Evolutionary conservation across 805 yeast species (phyloP).

Genomic region (Starmerella powellii): DNA sequence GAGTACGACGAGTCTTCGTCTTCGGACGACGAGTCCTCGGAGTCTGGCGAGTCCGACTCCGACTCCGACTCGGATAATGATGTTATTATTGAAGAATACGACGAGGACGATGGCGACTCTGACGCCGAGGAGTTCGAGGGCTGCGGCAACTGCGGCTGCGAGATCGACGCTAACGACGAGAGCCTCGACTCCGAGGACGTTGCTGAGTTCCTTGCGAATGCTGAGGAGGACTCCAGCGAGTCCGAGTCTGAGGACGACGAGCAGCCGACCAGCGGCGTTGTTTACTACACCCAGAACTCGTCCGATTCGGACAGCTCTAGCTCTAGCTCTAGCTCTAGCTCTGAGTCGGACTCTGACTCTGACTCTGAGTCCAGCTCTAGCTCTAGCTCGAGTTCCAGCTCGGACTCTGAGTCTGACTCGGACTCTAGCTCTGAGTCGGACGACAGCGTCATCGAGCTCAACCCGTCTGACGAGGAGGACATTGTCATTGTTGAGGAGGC

Average conservation of each 20-base stretch:
- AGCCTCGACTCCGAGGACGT: conserved; percentile 22
- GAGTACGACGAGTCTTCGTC: background rate
- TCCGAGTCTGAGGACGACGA: conserved; percentile 11
- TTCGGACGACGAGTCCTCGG: conserved; percentile 1
- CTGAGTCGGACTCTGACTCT: conserved; percentile 10
- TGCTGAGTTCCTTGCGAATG: conserved; percentile 19
- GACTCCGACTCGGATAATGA: conserved; percentile 19
- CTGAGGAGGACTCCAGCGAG: conserved; percentile 13
- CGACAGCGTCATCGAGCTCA: conserved; percentile 16
- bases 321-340: conserved; percentile 9
- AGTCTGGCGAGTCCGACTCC: conserved; percentile 6
- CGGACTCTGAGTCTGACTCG: conserved; percentile 18
- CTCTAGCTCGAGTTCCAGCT: conserved; percentile 4
- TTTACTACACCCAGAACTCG: conserved; percentile 12
- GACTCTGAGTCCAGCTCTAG: conserved; percentile 2
- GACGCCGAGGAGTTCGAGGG: conserved; percentile 13
- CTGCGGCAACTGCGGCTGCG: conserved; percentile 5
- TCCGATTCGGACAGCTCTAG: conserved; percentile 6
- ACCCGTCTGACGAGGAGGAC: conserved; percentile 20
- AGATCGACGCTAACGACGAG: conserved; percentile 19
- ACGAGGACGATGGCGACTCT: conserved; percentile 16
- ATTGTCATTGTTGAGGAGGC: conserved; percentile 8
- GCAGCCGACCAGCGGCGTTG: conserved; percentile 1
- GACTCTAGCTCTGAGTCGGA: conserved; percentile 16
- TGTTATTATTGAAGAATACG: conserved; percentile 18